Percentiles rank a stretch among this genome's conserved stretches.
Evolutionary conservation across 345 rosid species (phyloP).

Genomic region (Hibiscus mutabilis): DNA sequence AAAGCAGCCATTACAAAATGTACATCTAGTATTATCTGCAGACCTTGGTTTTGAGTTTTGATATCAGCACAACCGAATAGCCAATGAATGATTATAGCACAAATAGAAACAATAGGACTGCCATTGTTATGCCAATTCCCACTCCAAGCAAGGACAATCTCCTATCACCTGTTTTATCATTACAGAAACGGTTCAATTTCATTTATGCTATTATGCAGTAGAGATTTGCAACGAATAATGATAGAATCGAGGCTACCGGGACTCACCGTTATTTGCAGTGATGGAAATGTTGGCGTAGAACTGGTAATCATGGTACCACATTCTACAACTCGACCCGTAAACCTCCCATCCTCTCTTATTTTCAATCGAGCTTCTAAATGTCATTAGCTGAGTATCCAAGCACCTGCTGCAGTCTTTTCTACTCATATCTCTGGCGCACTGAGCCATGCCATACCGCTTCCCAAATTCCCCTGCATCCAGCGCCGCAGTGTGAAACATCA

Average conservation of each 20-base stretch:
- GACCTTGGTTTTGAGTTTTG: not conserved
- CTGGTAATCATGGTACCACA: conserved; percentile 36
- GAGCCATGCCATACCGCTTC: conserved; percentile 43
- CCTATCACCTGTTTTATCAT: conserved; percentile 14
- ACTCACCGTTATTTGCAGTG: conserved; percentile 23
- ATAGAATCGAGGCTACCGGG: not conserved
- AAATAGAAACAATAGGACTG: conserved; percentile 10
- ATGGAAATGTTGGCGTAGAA: conserved; percentile 30
- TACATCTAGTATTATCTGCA: not conserved
- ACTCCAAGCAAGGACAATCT: conserved; percentile 8
- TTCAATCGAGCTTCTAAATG: conserved; percentile 25
- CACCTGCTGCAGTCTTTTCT: conserved; percentile 29
- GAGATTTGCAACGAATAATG: not conserved
- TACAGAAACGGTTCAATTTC: not conserved
- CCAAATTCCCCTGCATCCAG: conserved; percentile 34
- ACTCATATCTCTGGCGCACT: conserved; percentile 32
- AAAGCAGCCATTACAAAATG: too few species aligned
- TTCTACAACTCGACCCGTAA: conserved; percentile 40
- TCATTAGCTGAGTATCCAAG: conserved; percentile 20
- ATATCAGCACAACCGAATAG: not conserved
- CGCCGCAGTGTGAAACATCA: conserved; percentile 23
- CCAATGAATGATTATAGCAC: conserved; percentile 7
- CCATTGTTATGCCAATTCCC: conserved; percentile 12
- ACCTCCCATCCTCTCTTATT: conserved; percentile 43
- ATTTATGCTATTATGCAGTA: not conserved